Conservation (phyloP, 371 early-diverging fungal species). For the Parasitella parasitica region DNA sequence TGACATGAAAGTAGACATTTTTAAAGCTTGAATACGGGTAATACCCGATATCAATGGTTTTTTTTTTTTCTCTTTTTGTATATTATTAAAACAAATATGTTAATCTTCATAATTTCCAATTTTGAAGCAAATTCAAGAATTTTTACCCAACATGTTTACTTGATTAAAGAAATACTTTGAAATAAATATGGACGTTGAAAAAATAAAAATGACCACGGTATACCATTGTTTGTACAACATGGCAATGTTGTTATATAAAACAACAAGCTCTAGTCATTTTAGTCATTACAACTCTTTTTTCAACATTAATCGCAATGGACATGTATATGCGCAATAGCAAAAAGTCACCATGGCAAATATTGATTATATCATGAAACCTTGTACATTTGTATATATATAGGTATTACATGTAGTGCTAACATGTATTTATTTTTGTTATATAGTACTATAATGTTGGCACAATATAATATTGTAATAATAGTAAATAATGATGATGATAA, state of each 20-base stretch:
- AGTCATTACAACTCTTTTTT: background rate
- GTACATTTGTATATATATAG: background rate
- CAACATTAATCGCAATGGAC: background rate
- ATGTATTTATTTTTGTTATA: background rate
- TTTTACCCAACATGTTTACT: too few relatives aligned
- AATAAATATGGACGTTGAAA: too few relatives aligned
- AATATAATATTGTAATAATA: background rate
- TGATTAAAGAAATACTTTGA: too few relatives aligned
- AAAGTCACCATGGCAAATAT: constrained; percentile 1
- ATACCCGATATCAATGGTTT: too few relatives aligned
- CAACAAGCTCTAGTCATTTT: background rate
- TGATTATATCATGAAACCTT: background rate
- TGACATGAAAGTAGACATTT: too few relatives aligned
- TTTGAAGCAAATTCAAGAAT: too few relatives aligned
- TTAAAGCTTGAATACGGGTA: too few relatives aligned
- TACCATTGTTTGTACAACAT: background rate
- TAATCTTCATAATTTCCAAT: too few relatives aligned
- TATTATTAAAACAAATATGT: too few relatives aligned
- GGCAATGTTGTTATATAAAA: background rate
- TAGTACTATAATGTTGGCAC: background rate
- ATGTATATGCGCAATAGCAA: background rate
- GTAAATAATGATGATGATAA: background rate
- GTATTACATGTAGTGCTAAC: background rate
- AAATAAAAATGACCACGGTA: too few relatives aligned
- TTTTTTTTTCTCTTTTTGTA: too few relatives aligned